Conservation (phyloP, 2,329 filamentous ascomycete genomes). For the Furcasterigmium furcatum region DNA sequence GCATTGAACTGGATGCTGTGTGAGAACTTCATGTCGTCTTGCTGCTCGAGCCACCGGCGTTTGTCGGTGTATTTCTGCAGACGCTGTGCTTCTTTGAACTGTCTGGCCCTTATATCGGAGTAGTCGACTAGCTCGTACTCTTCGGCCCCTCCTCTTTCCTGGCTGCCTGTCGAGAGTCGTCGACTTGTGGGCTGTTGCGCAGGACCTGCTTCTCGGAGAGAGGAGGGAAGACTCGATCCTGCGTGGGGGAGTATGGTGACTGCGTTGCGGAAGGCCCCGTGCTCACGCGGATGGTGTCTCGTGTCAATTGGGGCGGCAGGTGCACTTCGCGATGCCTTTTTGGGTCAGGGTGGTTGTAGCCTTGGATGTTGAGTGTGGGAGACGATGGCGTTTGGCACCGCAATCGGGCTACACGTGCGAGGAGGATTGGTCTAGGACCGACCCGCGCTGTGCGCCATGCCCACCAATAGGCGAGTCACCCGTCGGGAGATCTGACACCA, state of each 20-base stretch:
- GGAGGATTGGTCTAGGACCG: neutral
- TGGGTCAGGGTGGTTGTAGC: neutral
- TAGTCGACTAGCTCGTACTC: conserved; percentile 41
- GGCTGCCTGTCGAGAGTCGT: conserved; percentile 7
- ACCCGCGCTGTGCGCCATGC: too few relatives aligned
- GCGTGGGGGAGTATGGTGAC: conserved; percentile 1
- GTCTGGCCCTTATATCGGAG: conserved; percentile 22
- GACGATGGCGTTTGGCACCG: neutral
- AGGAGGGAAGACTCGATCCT: conserved; percentile 1
- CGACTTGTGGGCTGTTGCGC: neutral
- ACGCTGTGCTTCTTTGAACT: conserved; percentile 24
- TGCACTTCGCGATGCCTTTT: neutral
- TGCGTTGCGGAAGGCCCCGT: neutral
- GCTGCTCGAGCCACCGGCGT: conserved; percentile 66
- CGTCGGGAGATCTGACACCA: neutral
- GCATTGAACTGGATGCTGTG: conserved; percentile 99
- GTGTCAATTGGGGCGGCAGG: neutral
- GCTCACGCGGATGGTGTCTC: neutral
- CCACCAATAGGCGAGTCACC: neutral
- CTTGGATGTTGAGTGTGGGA: neutral
- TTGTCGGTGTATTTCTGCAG: conserved; percentile 56
- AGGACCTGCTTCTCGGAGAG: neutral
- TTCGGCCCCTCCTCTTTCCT: conserved; percentile 12
- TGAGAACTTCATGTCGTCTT: conserved; percentile 98
- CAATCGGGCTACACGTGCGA: neutral